phyloP scores from a whole-genome alignment of 1,139 yeast genomes.

The Geotrichum bryndzae region DNA sequence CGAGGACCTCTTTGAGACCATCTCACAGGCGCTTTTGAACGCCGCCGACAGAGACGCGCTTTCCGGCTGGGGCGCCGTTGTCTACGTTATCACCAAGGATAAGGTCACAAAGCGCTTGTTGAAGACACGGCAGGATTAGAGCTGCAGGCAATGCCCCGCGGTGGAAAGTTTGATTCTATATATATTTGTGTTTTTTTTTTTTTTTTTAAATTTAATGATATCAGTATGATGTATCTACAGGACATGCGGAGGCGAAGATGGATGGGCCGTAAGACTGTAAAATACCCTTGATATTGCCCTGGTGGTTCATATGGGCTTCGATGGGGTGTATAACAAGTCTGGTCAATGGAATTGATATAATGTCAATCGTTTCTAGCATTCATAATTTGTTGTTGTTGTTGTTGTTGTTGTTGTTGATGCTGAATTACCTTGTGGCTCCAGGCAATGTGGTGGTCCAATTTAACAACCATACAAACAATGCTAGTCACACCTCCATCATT shows the following conservation, averaged over 20 bases:
- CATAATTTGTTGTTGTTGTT: too few species aligned
- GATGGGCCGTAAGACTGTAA: neutral
- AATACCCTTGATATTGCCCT: neutral
- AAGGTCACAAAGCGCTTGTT: constrained; percentile 80
- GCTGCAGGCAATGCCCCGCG: neutral
- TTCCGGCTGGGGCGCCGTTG: constrained; percentile 98
- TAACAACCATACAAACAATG: too few species aligned
- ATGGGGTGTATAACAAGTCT: too few species aligned
- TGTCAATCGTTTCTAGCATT: too few species aligned
- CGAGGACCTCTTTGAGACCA: constrained; percentile 92
- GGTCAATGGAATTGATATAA: too few species aligned
- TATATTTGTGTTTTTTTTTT: neutral
- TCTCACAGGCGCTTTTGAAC: constrained; percentile 86
- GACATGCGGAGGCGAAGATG: neutral
- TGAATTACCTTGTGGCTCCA: too few species aligned
- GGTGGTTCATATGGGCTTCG: too few species aligned
- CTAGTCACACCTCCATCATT: too few species aligned
- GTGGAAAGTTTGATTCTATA: neutral
- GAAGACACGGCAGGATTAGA: constrained; percentile 87
- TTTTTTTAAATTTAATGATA: neutral
- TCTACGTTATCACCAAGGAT: constrained; percentile 87
- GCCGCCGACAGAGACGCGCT: constrained; percentile 97
- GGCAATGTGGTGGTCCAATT: too few species aligned
- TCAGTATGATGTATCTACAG: neutral
- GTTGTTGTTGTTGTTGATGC: too few species aligned